These are phyloP conservation scores for Apiospora koreana DNA, from an alignment of 2,329 filamentous ascomycete species.

Conservation along the genomic window DNA sequence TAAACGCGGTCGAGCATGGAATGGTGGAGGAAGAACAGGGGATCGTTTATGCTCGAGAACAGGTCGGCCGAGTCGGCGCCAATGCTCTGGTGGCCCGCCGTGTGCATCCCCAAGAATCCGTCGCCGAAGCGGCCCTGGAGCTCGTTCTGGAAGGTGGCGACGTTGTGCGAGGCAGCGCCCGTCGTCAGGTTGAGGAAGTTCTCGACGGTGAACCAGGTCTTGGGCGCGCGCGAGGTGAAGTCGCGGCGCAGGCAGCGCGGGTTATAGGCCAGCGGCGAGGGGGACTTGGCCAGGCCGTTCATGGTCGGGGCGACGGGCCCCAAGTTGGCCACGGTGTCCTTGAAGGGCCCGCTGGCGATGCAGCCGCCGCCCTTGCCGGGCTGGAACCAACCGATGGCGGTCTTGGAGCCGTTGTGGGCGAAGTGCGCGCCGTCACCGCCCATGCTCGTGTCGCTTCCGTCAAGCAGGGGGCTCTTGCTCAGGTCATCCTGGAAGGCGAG, in stretches of 20 bases:
- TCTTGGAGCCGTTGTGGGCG: not conserved
- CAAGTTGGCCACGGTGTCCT: conserved; percentile 36
- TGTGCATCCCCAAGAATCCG: conserved; percentile 29
- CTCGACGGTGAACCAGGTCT: conserved; percentile 21
- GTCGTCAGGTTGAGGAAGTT: conserved; percentile 27
- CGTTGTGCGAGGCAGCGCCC: conserved; percentile 9
- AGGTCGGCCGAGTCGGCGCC: conserved; percentile 27
- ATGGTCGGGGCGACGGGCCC: conserved; percentile 28
- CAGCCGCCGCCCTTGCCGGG: conserved; percentile 45
- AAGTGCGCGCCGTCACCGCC: conserved; percentile 45
- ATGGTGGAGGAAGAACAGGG: conserved; percentile 28
- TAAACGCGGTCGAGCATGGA: conserved; percentile 28
- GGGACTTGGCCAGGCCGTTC: conserved; percentile 16
- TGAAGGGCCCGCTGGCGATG: conserved; percentile 48
- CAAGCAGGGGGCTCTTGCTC: conserved; percentile 52
- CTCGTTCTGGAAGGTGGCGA: conserved; percentile 30
- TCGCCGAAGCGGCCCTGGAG: conserved; percentile 31
- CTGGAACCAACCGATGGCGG: not conserved
- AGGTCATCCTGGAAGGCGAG: conserved; percentile 46
- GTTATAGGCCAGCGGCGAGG: conserved; percentile 22
- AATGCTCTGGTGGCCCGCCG: conserved; percentile 31
- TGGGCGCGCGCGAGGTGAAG: conserved; percentile 20
- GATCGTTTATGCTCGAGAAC: conserved; percentile 27
- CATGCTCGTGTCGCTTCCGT: conserved; percentile 52
- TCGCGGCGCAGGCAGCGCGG: conserved; percentile 27